Evolutionary conservation across 306 rosid species (phyloP).

Genomic region (Inga leiocalycina): DNA sequence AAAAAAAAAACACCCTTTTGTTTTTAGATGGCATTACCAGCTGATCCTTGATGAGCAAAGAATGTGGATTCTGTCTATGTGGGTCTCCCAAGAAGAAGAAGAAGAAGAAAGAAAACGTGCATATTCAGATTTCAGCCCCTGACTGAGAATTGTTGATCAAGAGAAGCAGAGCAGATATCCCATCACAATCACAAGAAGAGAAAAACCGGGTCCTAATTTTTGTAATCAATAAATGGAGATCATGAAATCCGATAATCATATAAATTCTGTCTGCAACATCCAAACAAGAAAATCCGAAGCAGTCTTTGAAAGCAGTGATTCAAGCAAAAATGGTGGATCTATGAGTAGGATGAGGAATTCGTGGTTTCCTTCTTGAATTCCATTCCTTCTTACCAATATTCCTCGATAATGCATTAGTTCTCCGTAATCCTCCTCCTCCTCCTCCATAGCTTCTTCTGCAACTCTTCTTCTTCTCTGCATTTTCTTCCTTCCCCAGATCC

Average conservation of each 20-base stretch:
- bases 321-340: slow-evolving; percentile 37
- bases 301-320: background rate
- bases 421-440: slow-evolving; percentile 33
- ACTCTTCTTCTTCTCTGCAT: background rate
- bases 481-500: background rate
- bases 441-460: slow-evolving; percentile 44
- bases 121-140: background rate
- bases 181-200: background rate
- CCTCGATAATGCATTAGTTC: slow-evolving; percentile 2
- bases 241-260: background rate
- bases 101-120: too few relatives aligned
- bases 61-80: too few relatives aligned
- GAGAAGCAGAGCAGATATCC: too few relatives aligned
- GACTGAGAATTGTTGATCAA: background rate
- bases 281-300: background rate
- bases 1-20: too few relatives aligned
- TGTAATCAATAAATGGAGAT: background rate
- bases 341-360: slow-evolving; percentile 31
- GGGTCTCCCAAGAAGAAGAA: too few relatives aligned
- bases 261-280: background rate
- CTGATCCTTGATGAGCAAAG: too few relatives aligned
- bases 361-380: slow-evolving; percentile 29
- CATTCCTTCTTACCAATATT: background rate
- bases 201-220: too few relatives aligned
- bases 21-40: too few relatives aligned